Base-by-base conservation (phyloP, 192 early-diverging fungal species). In the Chytriomyces confervae region DNA sequence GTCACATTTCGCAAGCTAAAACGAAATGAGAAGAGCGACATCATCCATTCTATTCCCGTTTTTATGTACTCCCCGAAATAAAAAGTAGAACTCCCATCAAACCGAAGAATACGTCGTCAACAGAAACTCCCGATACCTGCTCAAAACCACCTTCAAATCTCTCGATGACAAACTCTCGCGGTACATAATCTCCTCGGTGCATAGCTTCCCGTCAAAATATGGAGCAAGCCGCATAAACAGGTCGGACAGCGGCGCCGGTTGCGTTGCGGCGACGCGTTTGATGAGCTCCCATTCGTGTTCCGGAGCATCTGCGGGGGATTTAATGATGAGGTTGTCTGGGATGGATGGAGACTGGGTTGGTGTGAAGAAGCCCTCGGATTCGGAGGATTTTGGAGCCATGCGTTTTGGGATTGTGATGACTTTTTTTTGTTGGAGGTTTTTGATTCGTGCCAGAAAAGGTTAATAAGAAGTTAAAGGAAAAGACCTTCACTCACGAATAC, bases 151-250 rank as follows among this genome's bases (percentile, higher is more conserved):
- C 61, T 69, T 66, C 20, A 85, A 72, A 36, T 85, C 84, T 72
- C 83, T 85, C 46, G 81, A 70, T 46, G 84, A 82, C 13, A 93
- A 65, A 20, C 82, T 88, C 77, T 92, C 89, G 18, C 87, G 82
- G 66, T 89, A 93, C 65, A 91, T 76, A 60, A 95, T 95, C 73
- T 95, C 94, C 75, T 94, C 93, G 6, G 93, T 83, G 75, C 92
- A 90, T 78, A 90, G 88, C 64, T 91, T 86, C 1, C 94, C 94
- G 80, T 91, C 86, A 77, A 94, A 91, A 71, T 95, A 95, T 20
- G 89, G 89, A 27, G 89, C 85, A 66, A 95, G 80, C 51, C 89
- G 83, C 61, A 87, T 76, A 80, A 94, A 92, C 43, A 92, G 53
- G 8, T 81, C 77, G 1, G 81, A 74, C 7, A 89, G 83, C 51